phyloP scores from a whole-genome alignment of 2,329 filamentous ascomycete genomes.

The Setomelanomma holmii region DNA sequence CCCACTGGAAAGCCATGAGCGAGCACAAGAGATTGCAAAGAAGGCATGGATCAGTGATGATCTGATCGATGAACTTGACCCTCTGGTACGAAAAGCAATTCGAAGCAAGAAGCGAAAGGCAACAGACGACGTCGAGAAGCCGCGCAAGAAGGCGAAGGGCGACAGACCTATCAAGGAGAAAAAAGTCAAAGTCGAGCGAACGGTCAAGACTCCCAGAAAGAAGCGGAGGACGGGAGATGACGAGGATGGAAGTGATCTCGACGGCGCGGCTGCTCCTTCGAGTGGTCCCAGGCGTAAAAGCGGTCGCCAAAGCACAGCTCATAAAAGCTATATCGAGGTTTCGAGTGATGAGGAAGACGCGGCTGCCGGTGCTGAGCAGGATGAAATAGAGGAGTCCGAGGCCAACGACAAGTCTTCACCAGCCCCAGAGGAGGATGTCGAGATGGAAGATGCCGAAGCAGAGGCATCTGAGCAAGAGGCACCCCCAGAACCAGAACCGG shows the following conservation, averaged over 20 bases:
- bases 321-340: slow-evolving; percentile 56
- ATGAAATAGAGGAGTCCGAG: slow-evolving; percentile 24
- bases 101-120: slow-evolving; percentile 63
- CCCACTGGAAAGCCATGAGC: slow-evolving; percentile 75
- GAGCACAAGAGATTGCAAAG: slow-evolving; percentile 84
- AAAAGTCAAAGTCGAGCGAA: slow-evolving; percentile 34
- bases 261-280: slow-evolving; percentile 34
- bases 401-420: slow-evolving; percentile 17
- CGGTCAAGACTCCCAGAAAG: slow-evolving; percentile 49
- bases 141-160: slow-evolving; percentile 44
- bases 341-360: slow-evolving; percentile 53
- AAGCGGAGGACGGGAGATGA: slow-evolving; percentile 39
- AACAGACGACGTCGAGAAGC: slow-evolving; percentile 30
- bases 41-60: slow-evolving; percentile 84
- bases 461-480: slow-evolving; percentile 16
- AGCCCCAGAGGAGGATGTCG: slow-evolving; percentile 35
- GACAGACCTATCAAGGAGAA: slow-evolving; percentile 43
- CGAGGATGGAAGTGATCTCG: slow-evolving; percentile 42
- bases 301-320: slow-evolving; percentile 42
- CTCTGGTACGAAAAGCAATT: slow-evolving; percentile 72
- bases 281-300: slow-evolving; percentile 55
- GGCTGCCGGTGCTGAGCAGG: slow-evolving; percentile 34
- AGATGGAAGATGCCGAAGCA: slow-evolving; percentile 36
- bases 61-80: slow-evolving; percentile 76
- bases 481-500: slow-evolving; percentile 23